Evolutionary conservation across 140 eudicot species (phyloP).

Genomic region (Cichorium intybus): DNA sequence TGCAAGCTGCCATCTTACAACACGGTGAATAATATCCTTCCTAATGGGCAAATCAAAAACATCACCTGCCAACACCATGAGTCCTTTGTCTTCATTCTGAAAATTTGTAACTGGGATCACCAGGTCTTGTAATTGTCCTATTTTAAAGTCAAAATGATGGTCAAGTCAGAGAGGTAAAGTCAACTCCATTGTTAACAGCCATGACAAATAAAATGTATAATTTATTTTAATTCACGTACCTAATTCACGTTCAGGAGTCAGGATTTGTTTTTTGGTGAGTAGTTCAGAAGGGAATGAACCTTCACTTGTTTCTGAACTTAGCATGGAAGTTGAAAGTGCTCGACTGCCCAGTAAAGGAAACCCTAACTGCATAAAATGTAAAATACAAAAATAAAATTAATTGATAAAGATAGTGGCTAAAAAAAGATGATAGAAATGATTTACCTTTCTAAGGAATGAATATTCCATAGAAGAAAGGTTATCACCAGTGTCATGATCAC

Average conservation of each 20-base stretch:
- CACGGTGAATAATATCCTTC: slow-evolving; percentile 90
- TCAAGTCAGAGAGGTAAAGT: not conserved
- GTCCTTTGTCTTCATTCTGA: slow-evolving; percentile 76
- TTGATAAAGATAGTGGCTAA: not conserved
- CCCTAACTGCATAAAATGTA: slow-evolving; percentile 31
- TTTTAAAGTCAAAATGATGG: not conserved
- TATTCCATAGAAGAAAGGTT: slow-evolving; percentile 13
- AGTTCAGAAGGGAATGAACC: slow-evolving; percentile 62
- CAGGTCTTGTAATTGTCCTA: slow-evolving; percentile 77
- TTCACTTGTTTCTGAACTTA: slow-evolving; percentile 63
- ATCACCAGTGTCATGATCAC: slow-evolving; percentile 28
- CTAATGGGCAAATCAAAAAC: slow-evolving; percentile 93
- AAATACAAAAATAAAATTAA: not conserved
- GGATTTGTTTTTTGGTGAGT: slow-evolving; percentile 41
- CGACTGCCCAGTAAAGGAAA: slow-evolving; percentile 33
- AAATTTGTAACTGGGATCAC: slow-evolving; percentile 85
- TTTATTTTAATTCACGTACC: slow-evolving; percentile 39
- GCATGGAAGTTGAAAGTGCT: slow-evolving; percentile 47
- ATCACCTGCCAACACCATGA: slow-evolving; percentile 87
- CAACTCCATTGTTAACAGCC: not conserved
- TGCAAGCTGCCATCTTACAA: slow-evolving; percentile 99
- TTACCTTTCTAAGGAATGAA: slow-evolving; percentile 44
- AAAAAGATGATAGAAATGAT: not conserved
- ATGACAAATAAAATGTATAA: not conserved
- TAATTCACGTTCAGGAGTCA: slow-evolving; percentile 51